Percentiles rank a stretch among this genome's conserved stretches.
These are phyloP conservation scores for Dovyalis caffra DNA, from an alignment of 345 rosid genomes.

Conservation along the genomic window DNA sequence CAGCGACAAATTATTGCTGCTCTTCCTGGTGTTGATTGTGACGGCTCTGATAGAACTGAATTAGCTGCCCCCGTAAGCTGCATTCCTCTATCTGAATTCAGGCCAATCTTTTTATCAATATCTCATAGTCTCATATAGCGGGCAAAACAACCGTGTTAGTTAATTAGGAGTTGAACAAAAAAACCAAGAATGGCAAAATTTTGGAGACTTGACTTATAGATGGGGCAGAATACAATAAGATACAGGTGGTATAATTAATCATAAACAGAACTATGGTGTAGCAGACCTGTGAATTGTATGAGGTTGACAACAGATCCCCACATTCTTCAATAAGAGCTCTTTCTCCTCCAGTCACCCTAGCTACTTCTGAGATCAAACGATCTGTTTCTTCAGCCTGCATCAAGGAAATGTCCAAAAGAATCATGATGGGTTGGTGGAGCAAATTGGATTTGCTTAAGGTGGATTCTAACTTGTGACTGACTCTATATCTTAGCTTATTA, in stretches of 20 bases:
- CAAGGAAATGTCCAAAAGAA: neutral
- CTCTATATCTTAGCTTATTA: neutral
- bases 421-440: neutral
- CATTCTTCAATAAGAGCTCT: conserved; percentile 65
- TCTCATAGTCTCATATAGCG: too few species aligned
- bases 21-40: neutral
- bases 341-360: conserved; percentile 60
- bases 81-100: conserved; percentile 70
- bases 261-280: conserved; percentile 1
- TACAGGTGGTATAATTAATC: neutral
- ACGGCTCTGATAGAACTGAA: conserved; percentile 44
- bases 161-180: neutral
- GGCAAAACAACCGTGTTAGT: too few species aligned
- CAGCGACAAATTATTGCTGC: neutral
- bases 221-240: neutral
- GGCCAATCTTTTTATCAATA: neutral
- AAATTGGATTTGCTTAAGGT: neutral
- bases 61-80: conserved; percentile 58
- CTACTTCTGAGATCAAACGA: conserved; percentile 61
- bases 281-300: conserved; percentile 57
- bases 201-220: too few species aligned
- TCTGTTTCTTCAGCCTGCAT: conserved; percentile 75
- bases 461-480: neutral
- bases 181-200: too few species aligned
- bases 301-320: conserved; percentile 46